Conservation (phyloP, 2,329 filamentous ascomycete species). For the Juglanconis oblonga region DNA sequence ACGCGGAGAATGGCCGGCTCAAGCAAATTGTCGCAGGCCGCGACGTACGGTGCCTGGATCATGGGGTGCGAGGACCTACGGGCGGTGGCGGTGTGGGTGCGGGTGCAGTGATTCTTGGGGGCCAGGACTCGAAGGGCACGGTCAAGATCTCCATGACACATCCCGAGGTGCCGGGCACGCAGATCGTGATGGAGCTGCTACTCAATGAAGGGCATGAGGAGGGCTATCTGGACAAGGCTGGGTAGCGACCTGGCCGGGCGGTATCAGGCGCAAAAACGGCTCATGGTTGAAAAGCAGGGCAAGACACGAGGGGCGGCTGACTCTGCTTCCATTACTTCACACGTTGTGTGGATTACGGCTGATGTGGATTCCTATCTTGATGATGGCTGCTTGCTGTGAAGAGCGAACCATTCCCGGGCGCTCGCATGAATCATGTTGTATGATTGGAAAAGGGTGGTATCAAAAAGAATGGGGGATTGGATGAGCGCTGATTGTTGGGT, state of each 20-base stretch:
- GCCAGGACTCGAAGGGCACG: constrained; percentile 61
- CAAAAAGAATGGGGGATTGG: too few relatives aligned
- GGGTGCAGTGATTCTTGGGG: constrained; percentile 16
- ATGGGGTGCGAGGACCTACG: constrained; percentile 66
- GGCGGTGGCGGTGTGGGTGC: constrained; percentile 35
- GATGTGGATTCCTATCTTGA: too few relatives aligned
- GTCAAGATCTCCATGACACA: constrained; percentile 96
- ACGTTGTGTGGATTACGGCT: too few relatives aligned
- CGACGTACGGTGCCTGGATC: constrained; percentile 87
- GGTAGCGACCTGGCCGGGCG: not conserved
- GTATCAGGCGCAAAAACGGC: too few relatives aligned
- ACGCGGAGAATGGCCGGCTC: constrained; percentile 90
- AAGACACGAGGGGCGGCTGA: too few relatives aligned
- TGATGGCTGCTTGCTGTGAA: too few relatives aligned
- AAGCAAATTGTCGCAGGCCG: constrained; percentile 91
- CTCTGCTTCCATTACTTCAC: too few relatives aligned
- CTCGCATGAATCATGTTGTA: too few relatives aligned
- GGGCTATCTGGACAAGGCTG: constrained; percentile 35
- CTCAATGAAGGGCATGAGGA: constrained; percentile 78
- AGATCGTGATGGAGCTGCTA: constrained; percentile 88
- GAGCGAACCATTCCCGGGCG: too few relatives aligned
- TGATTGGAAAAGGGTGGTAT: too few relatives aligned
- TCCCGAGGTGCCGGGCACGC: constrained; percentile 77
- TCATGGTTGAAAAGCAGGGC: too few relatives aligned
- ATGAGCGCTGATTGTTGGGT: too few relatives aligned